These are phyloP conservation scores for Pouteria glomerata DNA, from an alignment of 148 eudicot genomes.

Conservation along the genomic window DNA sequence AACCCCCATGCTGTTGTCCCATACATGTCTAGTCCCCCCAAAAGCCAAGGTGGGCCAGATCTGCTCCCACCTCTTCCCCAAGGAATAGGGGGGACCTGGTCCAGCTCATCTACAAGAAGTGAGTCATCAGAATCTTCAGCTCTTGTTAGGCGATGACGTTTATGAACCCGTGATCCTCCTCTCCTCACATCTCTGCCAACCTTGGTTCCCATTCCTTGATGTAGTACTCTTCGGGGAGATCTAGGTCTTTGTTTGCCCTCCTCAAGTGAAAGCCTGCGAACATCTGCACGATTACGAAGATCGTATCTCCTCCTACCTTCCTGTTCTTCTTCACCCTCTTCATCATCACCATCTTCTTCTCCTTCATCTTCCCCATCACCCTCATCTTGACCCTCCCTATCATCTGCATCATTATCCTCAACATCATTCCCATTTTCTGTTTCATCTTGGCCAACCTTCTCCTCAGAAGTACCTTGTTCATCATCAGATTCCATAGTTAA, in stretches of 20 bases:
- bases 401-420: constrained; percentile 64
- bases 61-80: constrained; percentile 92
- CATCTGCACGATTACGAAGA: constrained; percentile 89
- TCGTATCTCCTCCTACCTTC: constrained; percentile 88
- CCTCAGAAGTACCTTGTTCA: constrained; percentile 73
- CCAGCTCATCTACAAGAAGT: constrained; percentile 95
- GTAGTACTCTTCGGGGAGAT: constrained; percentile 89
- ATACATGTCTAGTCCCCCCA: constrained; percentile 84
- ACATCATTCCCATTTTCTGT: constrained; percentile 64
- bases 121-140: constrained; percentile 97
- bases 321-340: constrained; percentile 86
- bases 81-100: constrained; percentile 89
- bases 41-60: constrained; percentile 89
- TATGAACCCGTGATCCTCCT: constrained; percentile 86
- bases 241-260: constrained; percentile 81
- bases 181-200: constrained; percentile 76
- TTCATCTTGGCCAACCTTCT: constrained; percentile 58
- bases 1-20: constrained; percentile 87
- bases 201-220: constrained; percentile 92
- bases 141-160: constrained; percentile 84
- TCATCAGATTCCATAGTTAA: constrained; percentile 44
- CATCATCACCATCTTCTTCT: constrained; percentile 73
- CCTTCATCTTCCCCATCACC: constrained; percentile 45
- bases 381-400: constrained; percentile 45
- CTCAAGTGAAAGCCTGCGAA: constrained; percentile 75